Percentiles rank a stretch among this genome's conserved stretches.
These are phyloP conservation scores for Penicillium goetzii DNA, from an alignment of 495 filamentous ascomycete species.

Conservation along the genomic window DNA sequence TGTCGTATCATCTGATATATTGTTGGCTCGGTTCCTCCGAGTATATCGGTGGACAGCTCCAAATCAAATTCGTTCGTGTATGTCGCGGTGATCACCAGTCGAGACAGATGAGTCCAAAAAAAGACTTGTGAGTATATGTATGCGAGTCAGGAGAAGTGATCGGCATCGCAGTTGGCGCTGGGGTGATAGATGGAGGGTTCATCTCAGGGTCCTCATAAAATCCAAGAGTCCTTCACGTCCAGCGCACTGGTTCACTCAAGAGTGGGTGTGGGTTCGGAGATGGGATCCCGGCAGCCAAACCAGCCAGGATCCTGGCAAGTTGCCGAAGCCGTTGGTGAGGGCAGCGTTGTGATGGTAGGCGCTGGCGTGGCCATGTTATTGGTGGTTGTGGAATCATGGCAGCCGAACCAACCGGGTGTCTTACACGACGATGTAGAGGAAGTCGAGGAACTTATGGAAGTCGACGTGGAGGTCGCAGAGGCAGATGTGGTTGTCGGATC, in stretches of 20 bases:
- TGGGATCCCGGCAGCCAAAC: slow-evolving; percentile 21
- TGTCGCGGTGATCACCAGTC: neutral
- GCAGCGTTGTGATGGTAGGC: slow-evolving; percentile 20
- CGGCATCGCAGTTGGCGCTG: neutral
- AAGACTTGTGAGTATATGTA: neutral
- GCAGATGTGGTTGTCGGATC: slow-evolving; percentile 45
- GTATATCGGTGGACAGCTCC: neutral
- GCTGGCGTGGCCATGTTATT: slow-evolving; percentile 30
- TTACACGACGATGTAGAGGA: slow-evolving; percentile 80
- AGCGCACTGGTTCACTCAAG: neutral
- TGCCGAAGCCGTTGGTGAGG: slow-evolving; percentile 10
- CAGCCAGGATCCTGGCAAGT: slow-evolving; percentile 21
- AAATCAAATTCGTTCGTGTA: neutral
- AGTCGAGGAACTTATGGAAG: slow-evolving; percentile 45
- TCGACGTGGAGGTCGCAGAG: neutral
- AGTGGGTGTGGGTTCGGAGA: slow-evolving; percentile 1
- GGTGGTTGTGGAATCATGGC: slow-evolving; percentile 50
- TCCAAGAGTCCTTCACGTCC: neutral
- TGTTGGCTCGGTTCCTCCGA: neutral
- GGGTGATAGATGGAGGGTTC: neutral
- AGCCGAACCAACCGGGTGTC: slow-evolving; percentile 73
- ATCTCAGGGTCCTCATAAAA: slow-evolving; percentile 10
- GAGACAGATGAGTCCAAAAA: neutral
- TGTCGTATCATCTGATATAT: slow-evolving; percentile 12
- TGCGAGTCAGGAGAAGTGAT: neutral